A percentile compares a stretch with the other conserved stretches of the same genome.
These are phyloP conservation scores for Primulina huaijiensis DNA, from an alignment of 257 asterid genomes.

Conservation along the genomic window DNA sequence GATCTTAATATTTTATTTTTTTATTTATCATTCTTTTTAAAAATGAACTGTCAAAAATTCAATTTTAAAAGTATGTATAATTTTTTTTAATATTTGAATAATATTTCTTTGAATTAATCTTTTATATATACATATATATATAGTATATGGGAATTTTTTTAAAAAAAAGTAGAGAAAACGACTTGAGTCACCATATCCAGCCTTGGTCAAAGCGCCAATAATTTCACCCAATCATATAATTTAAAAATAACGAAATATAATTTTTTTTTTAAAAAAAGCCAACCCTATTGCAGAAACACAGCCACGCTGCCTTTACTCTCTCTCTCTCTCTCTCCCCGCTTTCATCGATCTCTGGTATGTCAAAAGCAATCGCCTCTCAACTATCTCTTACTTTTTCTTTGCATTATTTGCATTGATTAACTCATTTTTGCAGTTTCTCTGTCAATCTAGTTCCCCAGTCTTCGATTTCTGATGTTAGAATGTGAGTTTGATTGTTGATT, in stretches of 20 bases:
- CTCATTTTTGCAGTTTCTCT: constrained; percentile 2
- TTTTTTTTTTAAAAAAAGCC: neutral
- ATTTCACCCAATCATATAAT: constrained; percentile 24
- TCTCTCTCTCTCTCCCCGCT: constrained; percentile 27
- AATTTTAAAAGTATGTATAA: too few relatives aligned
- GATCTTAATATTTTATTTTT: too few relatives aligned
- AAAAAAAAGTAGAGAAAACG: constrained; percentile 29
- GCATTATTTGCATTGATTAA: constrained; percentile 14
- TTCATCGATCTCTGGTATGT: constrained; percentile 42
- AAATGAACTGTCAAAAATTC: too few relatives aligned
- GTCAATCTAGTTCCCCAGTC: constrained; percentile 5
- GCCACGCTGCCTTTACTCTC: constrained; percentile 23
- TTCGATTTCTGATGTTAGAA: constrained; percentile 24
- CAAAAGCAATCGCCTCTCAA: constrained; percentile 23
- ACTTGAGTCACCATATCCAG: constrained; percentile 29
- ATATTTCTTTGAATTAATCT: too few relatives aligned
- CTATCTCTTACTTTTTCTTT: neutral
- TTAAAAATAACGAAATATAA: constrained; percentile 17
- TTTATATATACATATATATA: neutral
- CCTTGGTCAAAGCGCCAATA: constrained; percentile 27
- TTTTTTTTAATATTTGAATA: too few relatives aligned
- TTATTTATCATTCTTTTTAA: too few relatives aligned
- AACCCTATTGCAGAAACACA: constrained; percentile 44
- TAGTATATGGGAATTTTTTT: neutral
- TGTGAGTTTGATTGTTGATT: constrained; percentile 16